Conservation (phyloP, 2,329 filamentous ascomycete genomes). For the Epichloe brachyelytri region DNA sequence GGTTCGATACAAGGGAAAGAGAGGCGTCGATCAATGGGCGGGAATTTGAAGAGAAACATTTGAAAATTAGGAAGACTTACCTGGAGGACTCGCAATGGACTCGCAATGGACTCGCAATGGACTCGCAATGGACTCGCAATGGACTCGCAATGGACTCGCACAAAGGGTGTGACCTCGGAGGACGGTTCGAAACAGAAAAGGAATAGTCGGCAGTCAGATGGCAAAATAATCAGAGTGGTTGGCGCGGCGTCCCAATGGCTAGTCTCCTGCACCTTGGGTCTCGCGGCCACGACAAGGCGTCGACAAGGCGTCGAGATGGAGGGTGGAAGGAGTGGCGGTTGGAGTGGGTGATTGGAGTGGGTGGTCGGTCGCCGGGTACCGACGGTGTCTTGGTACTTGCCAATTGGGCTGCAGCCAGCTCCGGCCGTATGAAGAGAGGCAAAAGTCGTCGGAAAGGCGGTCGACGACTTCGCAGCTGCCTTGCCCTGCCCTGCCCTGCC, state of each 20-base stretch:
- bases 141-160: not conserved
- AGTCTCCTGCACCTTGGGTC: conserved; percentile 1
- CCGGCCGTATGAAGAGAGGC: too few relatives aligned
- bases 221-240: conserved; percentile 1
- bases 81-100: not conserved
- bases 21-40: too few relatives aligned
- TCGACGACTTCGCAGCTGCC: not conserved
- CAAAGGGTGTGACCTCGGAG: not conserved
- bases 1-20: not conserved
- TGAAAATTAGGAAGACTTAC: not conserved
- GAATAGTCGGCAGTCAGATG: not conserved
- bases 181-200: not conserved
- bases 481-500: too few relatives aligned
- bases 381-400: not conserved
- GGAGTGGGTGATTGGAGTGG: not conserved
- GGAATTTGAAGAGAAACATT: conserved; percentile 1
- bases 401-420: not conserved
- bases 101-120: not conserved
- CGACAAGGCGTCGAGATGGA: not conserved
- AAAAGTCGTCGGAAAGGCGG: not conserved
- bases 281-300: not conserved
- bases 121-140: too few relatives aligned
- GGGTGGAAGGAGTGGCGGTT: not conserved
- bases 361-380: not conserved
- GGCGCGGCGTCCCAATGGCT: conserved; percentile 1